Evolutionary conservation across 1,284 basidiomycete species (phyloP), one percentile per base, ranked within the genome.

Genomic region (Apiotrichum porosum): DNA sequence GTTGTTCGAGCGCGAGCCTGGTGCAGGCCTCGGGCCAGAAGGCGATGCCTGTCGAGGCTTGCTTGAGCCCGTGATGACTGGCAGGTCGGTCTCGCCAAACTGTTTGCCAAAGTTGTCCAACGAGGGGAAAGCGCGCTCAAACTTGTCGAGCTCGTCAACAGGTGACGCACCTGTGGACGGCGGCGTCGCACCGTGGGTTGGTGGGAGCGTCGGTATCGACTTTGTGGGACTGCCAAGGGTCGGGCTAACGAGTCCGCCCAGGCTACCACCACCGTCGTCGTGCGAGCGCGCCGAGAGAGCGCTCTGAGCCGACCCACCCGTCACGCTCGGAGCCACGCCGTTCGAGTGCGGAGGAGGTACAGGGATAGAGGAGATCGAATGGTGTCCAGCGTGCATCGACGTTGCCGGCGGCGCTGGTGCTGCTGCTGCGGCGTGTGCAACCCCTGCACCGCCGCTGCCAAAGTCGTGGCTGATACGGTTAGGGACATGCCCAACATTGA

Each of bases 71-170:
- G 18, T 37, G 21, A 14, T 8, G 14, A n/a, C n/a, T n/a, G n/a
- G n/a, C 28, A 22, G 36, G 35, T 34, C 30, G 26, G 26, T 26
- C 6, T 45, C 47, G 26, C 57, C 62, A 47, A 66, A 71, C 40
- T 67, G 65, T 42, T 66, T 68, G 37, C 63, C 66, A 50, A 73
- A 67, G 17, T 71, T 66, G 46, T 55, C 62, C 17, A 73, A 49
- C 2, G 70, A 69, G 0, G 72, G 72, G 52, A 73, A 73, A 1
- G 60, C 54, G 32, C 58, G 57, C 26, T 65, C 63, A 41, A 73
- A 73, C 17, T 65, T 61, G 22, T 38, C 28, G 18, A 49, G 38
- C 6, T 34, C 34, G 38, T 41, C 39, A 19, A 18, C 28, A 12
- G 19, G 22, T 9, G 37, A 35, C 10, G 37, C 24, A 8, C 19